Evolutionary conservation across 805 yeast species (phyloP).

Genomic region (Tetrapisispora taiwanensis): DNA sequence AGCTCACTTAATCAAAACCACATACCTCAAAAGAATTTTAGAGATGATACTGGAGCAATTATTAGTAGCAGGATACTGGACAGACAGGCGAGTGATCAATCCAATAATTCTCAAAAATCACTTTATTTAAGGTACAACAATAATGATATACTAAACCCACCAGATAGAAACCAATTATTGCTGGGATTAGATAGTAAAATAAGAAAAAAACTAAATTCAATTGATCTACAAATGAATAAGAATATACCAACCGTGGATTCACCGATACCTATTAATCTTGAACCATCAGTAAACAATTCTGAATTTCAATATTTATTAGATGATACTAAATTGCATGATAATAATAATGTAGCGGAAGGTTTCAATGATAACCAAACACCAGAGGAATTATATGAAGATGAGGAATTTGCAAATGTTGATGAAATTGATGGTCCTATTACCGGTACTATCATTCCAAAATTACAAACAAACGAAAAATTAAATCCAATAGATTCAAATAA

Average conservation of each 20-base stretch:
- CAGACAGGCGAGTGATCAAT: background rate
- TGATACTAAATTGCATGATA: background rate
- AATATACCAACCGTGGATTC: background rate
- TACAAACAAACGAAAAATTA: background rate
- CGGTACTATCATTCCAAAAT: conserved; percentile 1
- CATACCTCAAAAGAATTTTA: background rate
- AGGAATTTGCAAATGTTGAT: conserved; percentile 28
- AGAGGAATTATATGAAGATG: conserved; percentile 7
- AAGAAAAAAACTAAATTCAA: conserved; percentile 15
- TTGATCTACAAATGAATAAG: background rate
- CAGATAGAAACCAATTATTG: conserved; percentile 2
- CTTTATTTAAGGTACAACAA: background rate
- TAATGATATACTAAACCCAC: background rate
- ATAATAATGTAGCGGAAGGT: background rate
- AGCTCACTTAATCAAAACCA: background rate
- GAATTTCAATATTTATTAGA: background rate
- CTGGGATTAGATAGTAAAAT: conserved; percentile 20
- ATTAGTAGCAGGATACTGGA: background rate
- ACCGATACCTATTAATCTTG: background rate
- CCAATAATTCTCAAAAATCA: background rate
- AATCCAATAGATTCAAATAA: background rate
- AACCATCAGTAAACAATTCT: background rate
- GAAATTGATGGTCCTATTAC: conserved; percentile 29
- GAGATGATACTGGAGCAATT: background rate
- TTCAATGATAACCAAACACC: conserved; percentile 2